Conservation (phyloP, 1,139 yeast genomes). For the Blastobotrys proliferans region DNA sequence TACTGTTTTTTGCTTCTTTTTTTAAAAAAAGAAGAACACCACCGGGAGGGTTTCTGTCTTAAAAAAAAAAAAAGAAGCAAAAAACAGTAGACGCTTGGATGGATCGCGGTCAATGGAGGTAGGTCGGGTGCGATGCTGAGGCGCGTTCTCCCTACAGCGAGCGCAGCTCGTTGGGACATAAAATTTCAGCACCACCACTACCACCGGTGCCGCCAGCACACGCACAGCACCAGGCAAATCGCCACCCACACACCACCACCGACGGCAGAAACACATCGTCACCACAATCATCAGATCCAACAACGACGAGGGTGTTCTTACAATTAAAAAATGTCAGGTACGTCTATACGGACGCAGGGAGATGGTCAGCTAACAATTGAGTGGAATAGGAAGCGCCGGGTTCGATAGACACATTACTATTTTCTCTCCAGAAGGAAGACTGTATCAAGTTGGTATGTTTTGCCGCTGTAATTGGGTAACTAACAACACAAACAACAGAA, state of each 20-base stretch:
- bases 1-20: too few relatives aligned
- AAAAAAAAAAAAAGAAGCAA: too few relatives aligned
- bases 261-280: neutral
- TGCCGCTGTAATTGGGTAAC: neutral
- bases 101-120: too few relatives aligned
- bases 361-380: neutral
- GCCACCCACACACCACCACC: slow-evolving; percentile 1
- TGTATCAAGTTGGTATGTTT: slow-evolving; percentile 73
- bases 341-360: neutral
- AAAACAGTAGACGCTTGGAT: too few relatives aligned
- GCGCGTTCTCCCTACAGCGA: too few relatives aligned
- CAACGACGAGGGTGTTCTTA: neutral
- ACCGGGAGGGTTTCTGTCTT: too few relatives aligned
- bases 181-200: too few relatives aligned
- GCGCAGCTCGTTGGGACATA: too few relatives aligned
- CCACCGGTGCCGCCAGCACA: too few relatives aligned
- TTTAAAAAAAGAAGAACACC: too few relatives aligned
- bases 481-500: slow-evolving; percentile 34
- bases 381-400: slow-evolving; percentile 50
- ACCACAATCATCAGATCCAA: neutral
- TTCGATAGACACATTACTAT: slow-evolving; percentile 98
- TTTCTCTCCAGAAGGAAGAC: slow-evolving; percentile 96
- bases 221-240: too few relatives aligned
- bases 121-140: too few relatives aligned
- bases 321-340: slow-evolving; percentile 13